Evolutionary conservation across 2,329 filamentous ascomycete genomes (phyloP).

Genomic region (Pseudogymnoascus sp.): DNA sequence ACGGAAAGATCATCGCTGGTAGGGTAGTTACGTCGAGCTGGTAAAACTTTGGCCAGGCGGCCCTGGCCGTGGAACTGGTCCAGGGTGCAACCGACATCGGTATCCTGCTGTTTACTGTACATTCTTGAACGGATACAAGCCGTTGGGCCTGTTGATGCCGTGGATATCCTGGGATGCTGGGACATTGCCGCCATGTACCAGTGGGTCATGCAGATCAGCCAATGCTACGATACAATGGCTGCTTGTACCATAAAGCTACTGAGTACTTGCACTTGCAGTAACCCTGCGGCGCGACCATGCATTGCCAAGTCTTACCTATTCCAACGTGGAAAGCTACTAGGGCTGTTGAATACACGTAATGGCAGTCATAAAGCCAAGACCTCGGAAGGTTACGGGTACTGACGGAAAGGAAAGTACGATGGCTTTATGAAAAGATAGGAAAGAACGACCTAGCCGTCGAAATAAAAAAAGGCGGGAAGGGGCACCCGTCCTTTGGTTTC

Average conservation of each 20-base stretch:
- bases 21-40: background rate
- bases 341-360: constrained; percentile 4
- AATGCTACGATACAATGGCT: background rate
- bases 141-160: background rate
- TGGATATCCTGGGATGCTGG: background rate
- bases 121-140: background rate
- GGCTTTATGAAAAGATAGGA: background rate
- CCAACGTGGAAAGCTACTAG: background rate
- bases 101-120: constrained; percentile 13
- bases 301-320: background rate
- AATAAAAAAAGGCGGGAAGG: background rate
- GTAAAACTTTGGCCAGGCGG: background rate
- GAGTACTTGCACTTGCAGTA: background rate
- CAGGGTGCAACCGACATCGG: constrained; percentile 20
- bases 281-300: background rate
- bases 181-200: background rate
- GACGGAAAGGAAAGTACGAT: background rate
- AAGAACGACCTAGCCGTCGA: background rate
- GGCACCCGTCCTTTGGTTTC: background rate
- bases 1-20: background rate
- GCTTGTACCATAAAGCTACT: background rate
- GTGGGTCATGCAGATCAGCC: background rate
- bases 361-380: background rate
- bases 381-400: background rate
- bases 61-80: constrained; percentile 11